A percentile compares a stretch with the other conserved stretches of the same genome.
These are phyloP conservation scores for Acacia crassicarpa DNA, from an alignment of 306 rosid species.

Conservation along the genomic window DNA sequence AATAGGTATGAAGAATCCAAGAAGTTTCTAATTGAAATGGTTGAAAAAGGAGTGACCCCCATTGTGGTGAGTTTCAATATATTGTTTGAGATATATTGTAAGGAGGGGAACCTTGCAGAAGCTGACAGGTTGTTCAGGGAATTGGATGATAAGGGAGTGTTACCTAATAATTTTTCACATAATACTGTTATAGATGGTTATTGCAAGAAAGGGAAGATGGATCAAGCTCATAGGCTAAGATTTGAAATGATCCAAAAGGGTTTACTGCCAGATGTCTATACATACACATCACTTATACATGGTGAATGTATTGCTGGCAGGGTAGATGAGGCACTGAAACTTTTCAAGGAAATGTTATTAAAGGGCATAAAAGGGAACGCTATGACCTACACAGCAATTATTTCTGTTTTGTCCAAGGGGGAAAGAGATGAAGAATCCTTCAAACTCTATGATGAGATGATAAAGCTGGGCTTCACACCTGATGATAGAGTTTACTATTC, in stretches of 20 bases:
- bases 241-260: slow-evolving; percentile 63
- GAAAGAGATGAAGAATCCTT: slow-evolving; percentile 85
- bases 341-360: slow-evolving; percentile 63
- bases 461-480: slow-evolving; percentile 53
- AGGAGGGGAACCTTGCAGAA: slow-evolving; percentile 79
- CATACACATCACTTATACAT: slow-evolving; percentile 72
- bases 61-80: slow-evolving; percentile 59
- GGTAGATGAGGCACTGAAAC: slow-evolving; percentile 58
- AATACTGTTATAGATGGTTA: slow-evolving; percentile 71
- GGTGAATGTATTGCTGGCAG: slow-evolving; percentile 73
- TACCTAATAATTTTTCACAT: slow-evolving; percentile 62
- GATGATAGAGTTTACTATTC: slow-evolving; percentile 74
- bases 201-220: slow-evolving; percentile 65
- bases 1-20: slow-evolving; percentile 67
- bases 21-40: slow-evolving; percentile 58
- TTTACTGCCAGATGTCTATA: slow-evolving; percentile 60
- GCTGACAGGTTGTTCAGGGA: slow-evolving; percentile 59
- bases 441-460: slow-evolving; percentile 75
- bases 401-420: slow-evolving; percentile 76
- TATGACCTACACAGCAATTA: slow-evolving; percentile 64
- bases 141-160: slow-evolving; percentile 58
- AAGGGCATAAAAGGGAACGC: slow-evolving; percentile 51
- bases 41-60: slow-evolving; percentile 60
- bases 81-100: slow-evolving; percentile 73
- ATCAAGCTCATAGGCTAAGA: slow-evolving; percentile 54